Base-by-base conservation (phyloP, 352 stramenopile genomes). In the Ophiocytium majus region DNA sequence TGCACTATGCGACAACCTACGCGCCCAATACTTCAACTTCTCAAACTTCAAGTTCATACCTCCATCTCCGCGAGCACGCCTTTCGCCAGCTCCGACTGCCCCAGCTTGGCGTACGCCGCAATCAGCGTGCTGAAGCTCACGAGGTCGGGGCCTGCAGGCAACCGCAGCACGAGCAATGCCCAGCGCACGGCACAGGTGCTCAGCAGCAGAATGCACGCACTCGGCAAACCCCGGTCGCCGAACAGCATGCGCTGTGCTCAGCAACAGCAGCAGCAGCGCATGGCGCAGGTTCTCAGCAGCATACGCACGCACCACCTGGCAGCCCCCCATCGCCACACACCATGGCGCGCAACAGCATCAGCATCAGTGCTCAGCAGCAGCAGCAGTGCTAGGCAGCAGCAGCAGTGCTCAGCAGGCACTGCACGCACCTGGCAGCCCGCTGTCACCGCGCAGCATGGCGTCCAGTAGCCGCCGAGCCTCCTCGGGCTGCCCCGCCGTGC, bases 381-480 rank as follows among this genome's bases (percentile, higher is more conserved):
- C n/a, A n/a, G n/a, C n/a, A n/a, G n/a, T n/a, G n/a, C n/a, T n/a
- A n/a, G n/a, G n/a, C n/a, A n/a, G n/a, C n/a, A n/a, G n/a, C n/a
- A n/a, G n/a, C n/a, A n/a, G n/a, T n/a, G 82, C 28, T 49, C 64
- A 5, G 28, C 57, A 23, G 19, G 57, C 57, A 66, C 17, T 66
- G 19, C 31, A 76, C 31, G 64, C 34, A 76, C 64, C 64, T 76
- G 64, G 64, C 64, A 37, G 31, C 5, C 34, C 64, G 34, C 64
- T 17, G 5, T 76, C 64, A 17, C 31, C 64, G 34, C 31, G 5
- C 5, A 76, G 64, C 64, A 76, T 5, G 5, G n/a, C 82, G 33
- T 82, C 79, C 50, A 89, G 79, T 35, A 89, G 63, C 82, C 63
- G 10, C 33, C 63, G 49, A 0, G 85, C 85, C 43, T 84, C 49